These are phyloP conservation scores for Agapanthus africanus DNA, from an alignment of 106 monocot species.

Conservation along the genomic window DNA sequence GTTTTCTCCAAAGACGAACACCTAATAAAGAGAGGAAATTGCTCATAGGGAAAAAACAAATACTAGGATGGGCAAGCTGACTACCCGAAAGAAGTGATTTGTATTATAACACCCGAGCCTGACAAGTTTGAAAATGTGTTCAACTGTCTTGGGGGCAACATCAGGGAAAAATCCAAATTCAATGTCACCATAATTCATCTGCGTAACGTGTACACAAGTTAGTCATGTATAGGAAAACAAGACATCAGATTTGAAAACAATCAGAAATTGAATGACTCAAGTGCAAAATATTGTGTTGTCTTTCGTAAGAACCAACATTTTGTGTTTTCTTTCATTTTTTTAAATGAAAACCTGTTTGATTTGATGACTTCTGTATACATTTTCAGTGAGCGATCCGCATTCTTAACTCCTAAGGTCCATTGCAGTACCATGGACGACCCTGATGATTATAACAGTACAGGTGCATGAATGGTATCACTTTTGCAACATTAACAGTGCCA, in stretches of 20 bases:
- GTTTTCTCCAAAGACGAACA: conserved; percentile 3
- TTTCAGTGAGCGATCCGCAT: background rate
- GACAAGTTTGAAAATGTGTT: conserved; percentile 94
- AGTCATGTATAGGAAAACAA: background rate
- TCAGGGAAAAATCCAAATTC: conserved; percentile 89
- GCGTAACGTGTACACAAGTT: conserved; percentile 3
- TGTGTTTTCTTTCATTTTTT: too few species aligned
- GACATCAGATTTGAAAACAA: background rate
- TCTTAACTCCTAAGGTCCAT: background rate
- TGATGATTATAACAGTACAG: background rate
- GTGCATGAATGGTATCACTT: background rate
- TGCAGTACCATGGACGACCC: background rate
- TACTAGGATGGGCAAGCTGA: background rate
- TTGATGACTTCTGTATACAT: background rate
- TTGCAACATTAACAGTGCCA: background rate
- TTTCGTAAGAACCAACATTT: too few species aligned
- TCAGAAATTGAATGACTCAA: conserved; percentile 4
- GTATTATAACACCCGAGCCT: conserved; percentile 92
- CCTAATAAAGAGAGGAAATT: background rate
- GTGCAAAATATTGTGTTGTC: background rate
- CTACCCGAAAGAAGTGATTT: conserved; percentile 94
- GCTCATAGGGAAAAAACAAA: background rate
- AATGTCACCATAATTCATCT: conserved; percentile 91
- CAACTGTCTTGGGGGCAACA: conserved; percentile 91
- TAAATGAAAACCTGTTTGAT: background rate